Evolutionary conservation across 495 filamentous ascomycete genomes (phyloP).

Genomic region (Penicillium paradoxum): DNA sequence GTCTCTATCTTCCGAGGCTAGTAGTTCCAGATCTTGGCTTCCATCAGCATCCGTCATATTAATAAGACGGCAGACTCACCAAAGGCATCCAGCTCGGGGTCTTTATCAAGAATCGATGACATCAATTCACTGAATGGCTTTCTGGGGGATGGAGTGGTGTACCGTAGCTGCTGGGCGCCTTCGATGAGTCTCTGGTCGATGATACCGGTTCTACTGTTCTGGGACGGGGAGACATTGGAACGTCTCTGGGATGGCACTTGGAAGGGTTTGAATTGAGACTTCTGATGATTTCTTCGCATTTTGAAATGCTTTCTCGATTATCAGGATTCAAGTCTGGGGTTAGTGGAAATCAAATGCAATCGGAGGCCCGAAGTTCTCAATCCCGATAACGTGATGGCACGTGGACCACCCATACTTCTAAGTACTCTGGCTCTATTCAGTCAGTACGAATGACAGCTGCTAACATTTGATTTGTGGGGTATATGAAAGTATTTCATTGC

Average conservation of each 20-base stretch:
- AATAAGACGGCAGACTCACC: conserved; percentile 32
- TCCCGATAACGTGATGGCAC: conserved; percentile 12
- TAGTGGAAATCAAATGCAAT: not conserved
- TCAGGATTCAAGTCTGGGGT: not conserved
- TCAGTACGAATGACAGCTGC: not conserved
- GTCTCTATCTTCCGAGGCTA: conserved; percentile 27
- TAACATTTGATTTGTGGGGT: not conserved
- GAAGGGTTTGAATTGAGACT: conserved; percentile 1
- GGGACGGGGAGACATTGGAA: conserved; percentile 7
- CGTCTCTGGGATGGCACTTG: conserved; percentile 10
- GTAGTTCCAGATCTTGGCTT: conserved; percentile 34
- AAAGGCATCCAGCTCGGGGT: conserved; percentile 44
- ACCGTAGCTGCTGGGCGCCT: conserved; percentile 18
- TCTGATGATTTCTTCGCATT: conserved; percentile 12
- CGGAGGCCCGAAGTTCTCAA: not conserved
- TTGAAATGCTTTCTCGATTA: not conserved
- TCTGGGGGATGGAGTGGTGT: conserved; percentile 2
- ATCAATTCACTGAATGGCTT: not conserved
- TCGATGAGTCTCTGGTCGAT: conserved; percentile 28
- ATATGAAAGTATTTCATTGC: conserved; percentile 23
- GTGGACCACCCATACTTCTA: conserved; percentile 13
- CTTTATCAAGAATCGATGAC: conserved; percentile 15
- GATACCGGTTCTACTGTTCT: conserved; percentile 8
- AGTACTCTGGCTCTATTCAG: not conserved
- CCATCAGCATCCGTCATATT: not conserved